A percentile compares a stretch with the other conserved stretches of the same genome.
phyloP scores from a whole-genome alignment of 176 grass and related monocot genomes.

The Paspalum vaginatum region DNA sequence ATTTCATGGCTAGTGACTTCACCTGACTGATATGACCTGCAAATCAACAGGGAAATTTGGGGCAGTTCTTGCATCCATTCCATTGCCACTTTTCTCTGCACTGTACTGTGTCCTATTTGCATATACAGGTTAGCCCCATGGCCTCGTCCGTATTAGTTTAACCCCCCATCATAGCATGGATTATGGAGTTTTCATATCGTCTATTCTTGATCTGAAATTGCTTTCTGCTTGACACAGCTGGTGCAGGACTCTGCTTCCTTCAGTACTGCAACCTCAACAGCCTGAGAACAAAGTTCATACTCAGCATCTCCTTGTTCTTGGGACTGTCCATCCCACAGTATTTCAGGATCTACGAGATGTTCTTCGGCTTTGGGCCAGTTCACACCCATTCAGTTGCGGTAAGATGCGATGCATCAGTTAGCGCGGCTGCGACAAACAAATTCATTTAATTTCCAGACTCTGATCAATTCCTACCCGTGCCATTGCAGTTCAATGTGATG shows the following conservation, averaged over 20 bases:
- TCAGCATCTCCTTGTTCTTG: constrained; percentile 78
- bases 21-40: background rate
- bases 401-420: constrained; percentile 10
- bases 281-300: constrained; percentile 87
- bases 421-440: too few species aligned
- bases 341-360: constrained; percentile 67
- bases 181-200: constrained; percentile 2
- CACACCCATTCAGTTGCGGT: constrained; percentile 69
- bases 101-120: constrained; percentile 88
- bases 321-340: constrained; percentile 90
- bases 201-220: background rate
- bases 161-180: background rate
- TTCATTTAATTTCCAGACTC: background rate
- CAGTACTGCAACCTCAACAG: constrained; percentile 95
- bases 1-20: background rate
- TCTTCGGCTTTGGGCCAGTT: constrained; percentile 74
- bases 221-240: constrained; percentile 54
- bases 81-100: constrained; percentile 79
- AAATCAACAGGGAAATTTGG: constrained; percentile 86
- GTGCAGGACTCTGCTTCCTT: constrained; percentile 79
- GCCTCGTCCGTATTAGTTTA: too few species aligned
- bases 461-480: constrained; percentile 24
- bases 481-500: constrained; percentile 89
- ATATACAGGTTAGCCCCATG: constrained; percentile 66
- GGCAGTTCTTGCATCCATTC: constrained; percentile 88